Base-by-base conservation (phyloP, 148 eudicot species). In the Polygonum maritimum region DNA sequence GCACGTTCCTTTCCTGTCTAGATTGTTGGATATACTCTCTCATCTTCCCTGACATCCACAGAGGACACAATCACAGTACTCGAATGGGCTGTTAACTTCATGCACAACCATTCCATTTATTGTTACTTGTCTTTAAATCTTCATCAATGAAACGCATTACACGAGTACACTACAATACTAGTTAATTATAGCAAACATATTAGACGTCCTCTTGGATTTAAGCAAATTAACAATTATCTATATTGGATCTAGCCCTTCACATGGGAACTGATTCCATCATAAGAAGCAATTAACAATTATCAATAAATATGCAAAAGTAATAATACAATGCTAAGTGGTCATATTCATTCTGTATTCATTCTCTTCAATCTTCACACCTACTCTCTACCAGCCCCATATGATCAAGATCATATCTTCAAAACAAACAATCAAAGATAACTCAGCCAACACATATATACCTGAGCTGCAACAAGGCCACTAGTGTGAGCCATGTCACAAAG, bases 401-500 rank as follows among this genome's bases (percentile, higher is more conserved):
- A 7, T 0, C 22, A 55, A 35, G 71, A 65, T 65, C 71, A 41
- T 35, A 4, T 3, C 6, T 26, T 21, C 10, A 8, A 26, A 26
- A 26, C 31, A 62, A 65, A 36, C 12, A 65, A 65, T 65, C 41
- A 65, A 9, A 60, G 8, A 33, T 16, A 65, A 65, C n/a, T 14
- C 71, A 33, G 9, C n/a, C 40, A 2, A 65, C 22, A 60, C 67
- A 31, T n/a, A n/a, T n/a, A n/a, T 90, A 95, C 99, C 99, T 95
- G 84, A 79, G 99, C 96, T 85, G 96, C 99, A 81, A 95, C 97
- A 81, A 95, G 97, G 41, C 98, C 98, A 86, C 97, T 92, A 39
- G 90, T 92, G 75, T 95, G 98, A 75, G 98, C 97, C 97, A 95
- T 95, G 78, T 95, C 97, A 82, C 97, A 92, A 0, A 95, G 87